Conservation (phyloP, 2,329 filamentous ascomycete species). For the Botryotinia calthae region DNA sequence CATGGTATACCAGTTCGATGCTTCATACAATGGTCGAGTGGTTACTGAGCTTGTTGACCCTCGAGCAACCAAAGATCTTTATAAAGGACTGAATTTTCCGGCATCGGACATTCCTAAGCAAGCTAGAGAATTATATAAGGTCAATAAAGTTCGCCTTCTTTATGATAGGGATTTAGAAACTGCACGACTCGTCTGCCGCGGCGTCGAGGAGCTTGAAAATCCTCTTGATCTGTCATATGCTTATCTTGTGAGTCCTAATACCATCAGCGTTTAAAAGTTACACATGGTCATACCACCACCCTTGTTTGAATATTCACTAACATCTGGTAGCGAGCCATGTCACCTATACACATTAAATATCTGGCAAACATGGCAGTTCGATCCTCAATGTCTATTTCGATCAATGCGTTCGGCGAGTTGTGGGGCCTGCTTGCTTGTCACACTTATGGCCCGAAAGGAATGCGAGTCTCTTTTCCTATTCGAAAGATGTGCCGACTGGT, state of each 20-base stretch:
- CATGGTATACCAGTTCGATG: constrained; percentile 91
- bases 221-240: constrained; percentile 72
- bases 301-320: background rate
- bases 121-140: constrained; percentile 81
- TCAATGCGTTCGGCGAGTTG: constrained; percentile 79
- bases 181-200: constrained; percentile 76
- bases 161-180: constrained; percentile 83
- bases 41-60: constrained; percentile 86
- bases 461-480: constrained; percentile 90
- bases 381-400: constrained; percentile 93
- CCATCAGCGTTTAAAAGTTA: background rate
- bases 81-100: constrained; percentile 84
- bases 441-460: constrained; percentile 71
- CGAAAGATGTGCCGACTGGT: constrained; percentile 88
- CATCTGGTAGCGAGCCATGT: constrained; percentile 66
- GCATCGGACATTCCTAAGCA: constrained; percentile 87
- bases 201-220: constrained; percentile 66
- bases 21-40: constrained; percentile 77
- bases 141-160: constrained; percentile 84
- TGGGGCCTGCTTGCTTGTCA: constrained; percentile 91
- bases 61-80: constrained; percentile 74
- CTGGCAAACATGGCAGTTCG: constrained; percentile 84
- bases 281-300: background rate
- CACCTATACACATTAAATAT: constrained; percentile 86
- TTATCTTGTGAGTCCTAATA: constrained; percentile 50